These are phyloP conservation scores for Mortierella sp. DNA, from an alignment of 371 early-diverging fungal species.

Conservation along the genomic window DNA sequence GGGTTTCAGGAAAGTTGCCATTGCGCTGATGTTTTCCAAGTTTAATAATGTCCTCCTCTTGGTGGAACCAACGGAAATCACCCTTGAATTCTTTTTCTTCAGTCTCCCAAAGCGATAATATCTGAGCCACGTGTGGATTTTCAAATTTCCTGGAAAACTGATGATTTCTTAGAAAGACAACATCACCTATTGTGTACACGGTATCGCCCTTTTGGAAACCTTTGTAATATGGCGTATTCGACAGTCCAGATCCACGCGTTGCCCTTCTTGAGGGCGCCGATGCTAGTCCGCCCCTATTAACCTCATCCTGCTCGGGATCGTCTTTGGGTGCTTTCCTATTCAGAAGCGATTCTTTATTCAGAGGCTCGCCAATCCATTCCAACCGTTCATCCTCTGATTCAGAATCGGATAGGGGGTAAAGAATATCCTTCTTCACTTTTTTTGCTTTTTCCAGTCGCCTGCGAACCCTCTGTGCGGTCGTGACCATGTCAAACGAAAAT, in stretches of 20 bases:
- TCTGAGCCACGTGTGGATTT: slow-evolving; percentile 58
- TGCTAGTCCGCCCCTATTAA: neutral
- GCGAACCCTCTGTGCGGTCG: slow-evolving; percentile 20
- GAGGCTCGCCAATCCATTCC: slow-evolving; percentile 49
- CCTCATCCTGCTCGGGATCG: neutral
- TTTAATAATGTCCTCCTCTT: slow-evolving; percentile 40
- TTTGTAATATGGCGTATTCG: slow-evolving; percentile 44
- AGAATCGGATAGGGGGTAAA: slow-evolving; percentile 27
- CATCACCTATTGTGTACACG: slow-evolving; percentile 37
- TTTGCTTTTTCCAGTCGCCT: slow-evolving; percentile 27
- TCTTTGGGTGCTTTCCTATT: neutral
- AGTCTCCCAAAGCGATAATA: slow-evolving; percentile 62
- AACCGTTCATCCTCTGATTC: slow-evolving; percentile 37
- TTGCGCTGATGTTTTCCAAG: slow-evolving; percentile 27
- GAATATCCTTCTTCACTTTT: slow-evolving; percentile 19
- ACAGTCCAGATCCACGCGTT: slow-evolving; percentile 50
- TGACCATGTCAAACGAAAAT: slow-evolving; percentile 17
- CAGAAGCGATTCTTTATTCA: slow-evolving; percentile 31
- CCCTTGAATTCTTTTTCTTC: slow-evolving; percentile 58
- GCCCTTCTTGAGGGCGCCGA: slow-evolving; percentile 24
- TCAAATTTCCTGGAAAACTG: slow-evolving; percentile 41
- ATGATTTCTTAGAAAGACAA: slow-evolving; percentile 50
- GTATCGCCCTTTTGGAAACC: slow-evolving; percentile 32
- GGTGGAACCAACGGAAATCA: slow-evolving; percentile 64
- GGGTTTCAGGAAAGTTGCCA: slow-evolving; percentile 37